Evolutionary conservation across 1,284 basidiomycete genomes (phyloP).

Genomic region (Malassezia sp.): DNA sequence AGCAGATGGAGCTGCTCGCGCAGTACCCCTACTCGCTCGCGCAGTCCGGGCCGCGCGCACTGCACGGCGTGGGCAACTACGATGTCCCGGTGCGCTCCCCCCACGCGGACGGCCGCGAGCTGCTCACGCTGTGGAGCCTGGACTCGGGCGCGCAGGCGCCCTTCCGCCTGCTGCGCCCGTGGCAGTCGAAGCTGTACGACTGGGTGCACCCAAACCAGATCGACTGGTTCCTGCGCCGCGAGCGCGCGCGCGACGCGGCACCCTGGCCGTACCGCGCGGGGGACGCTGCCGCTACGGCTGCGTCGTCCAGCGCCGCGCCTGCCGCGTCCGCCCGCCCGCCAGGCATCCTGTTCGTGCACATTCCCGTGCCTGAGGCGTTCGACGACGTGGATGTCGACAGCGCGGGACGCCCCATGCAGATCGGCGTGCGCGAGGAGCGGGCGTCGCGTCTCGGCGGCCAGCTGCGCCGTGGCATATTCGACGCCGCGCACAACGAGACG

Average conservation of each 20-base stretch:
- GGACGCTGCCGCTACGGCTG: no score
- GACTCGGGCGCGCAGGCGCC: conserved; percentile 60
- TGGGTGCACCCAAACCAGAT: conserved; percentile 36
- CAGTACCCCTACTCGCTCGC: conserved; percentile 71
- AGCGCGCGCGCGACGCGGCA: conserved; percentile 8
- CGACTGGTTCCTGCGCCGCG: conserved; percentile 25
- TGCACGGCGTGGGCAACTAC: conserved; percentile 49
- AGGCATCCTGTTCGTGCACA: conserved; percentile 39
- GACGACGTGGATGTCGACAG: conserved; percentile 15
- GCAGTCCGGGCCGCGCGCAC: conserved; percentile 62
- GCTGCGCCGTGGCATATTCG: conserved; percentile 34
- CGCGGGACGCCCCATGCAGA: conserved; percentile 8
- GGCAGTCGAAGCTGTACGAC: conserved; percentile 27
- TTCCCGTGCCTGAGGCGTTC: conserved; percentile 42
- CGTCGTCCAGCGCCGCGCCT: not conserved
- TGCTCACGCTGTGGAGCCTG: conserved; percentile 81
- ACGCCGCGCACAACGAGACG: conserved; percentile 14
- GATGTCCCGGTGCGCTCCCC: conserved; percentile 17
- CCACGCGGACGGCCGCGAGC: conserved; percentile 55
- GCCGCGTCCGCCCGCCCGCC: conserved; percentile 19
- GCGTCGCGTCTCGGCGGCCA: conserved; percentile 23
- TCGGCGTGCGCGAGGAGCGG: conserved; percentile 26
- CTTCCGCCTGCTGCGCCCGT: conserved; percentile 21
- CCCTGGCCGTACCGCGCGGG: conserved; percentile 21
- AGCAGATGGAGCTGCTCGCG: conserved; percentile 59